Base-by-base conservation (phyloP, 164 flowering plant species). In the Tetrastigma voinierianum region DNA sequence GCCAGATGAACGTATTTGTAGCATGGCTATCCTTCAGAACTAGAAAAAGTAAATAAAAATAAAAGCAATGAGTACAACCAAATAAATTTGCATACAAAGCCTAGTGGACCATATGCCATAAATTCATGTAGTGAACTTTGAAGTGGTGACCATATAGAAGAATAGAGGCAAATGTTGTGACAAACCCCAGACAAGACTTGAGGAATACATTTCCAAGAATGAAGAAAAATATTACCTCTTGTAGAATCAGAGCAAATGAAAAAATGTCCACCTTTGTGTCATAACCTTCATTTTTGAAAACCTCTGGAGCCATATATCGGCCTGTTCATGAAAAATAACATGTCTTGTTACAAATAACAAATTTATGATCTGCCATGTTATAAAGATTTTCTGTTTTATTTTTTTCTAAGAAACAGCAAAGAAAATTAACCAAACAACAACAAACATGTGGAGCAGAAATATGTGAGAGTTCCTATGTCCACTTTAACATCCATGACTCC, bases 251-350 rank as follows among this genome's bases (percentile, higher is more conserved):
- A 49, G 97, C 90, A 80, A 96, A 96, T 24, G 99, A 96, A 69
- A 93, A 96, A n/a, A 96, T 98, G 74, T 96, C 99, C 57, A 91
- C 99, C 80, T 93, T 96, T 23, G 91, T 83, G 65, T 90, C 97
- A 73, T 88, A 96, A 62, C 83, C 97, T 80, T 82, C 88, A 73
- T 85, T 83, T 65, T 61, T 78, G 75, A 83, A 88, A 71, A 93
- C 93, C 75, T 96, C 98, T 18, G 99, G 99, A 53, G 99, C 99
- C 45, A 88, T 77, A 80, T 96, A 96, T 25, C 93, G 80, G 60
- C 97, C 98, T 96, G 82, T 74, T 70, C 21, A 73, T 32, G 45
- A 32, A 23, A 71, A 5, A 32, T 51, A 64, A 21, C 18, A 64
- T 24, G 21, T 25, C 46, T 46, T 53, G 46, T 23, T 16, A 60